Evolutionary conservation across 2,329 filamentous ascomycete genomes (phyloP), one percentile per base, ranked within the genome.

Genomic region (Penicillium sp.): DNA sequence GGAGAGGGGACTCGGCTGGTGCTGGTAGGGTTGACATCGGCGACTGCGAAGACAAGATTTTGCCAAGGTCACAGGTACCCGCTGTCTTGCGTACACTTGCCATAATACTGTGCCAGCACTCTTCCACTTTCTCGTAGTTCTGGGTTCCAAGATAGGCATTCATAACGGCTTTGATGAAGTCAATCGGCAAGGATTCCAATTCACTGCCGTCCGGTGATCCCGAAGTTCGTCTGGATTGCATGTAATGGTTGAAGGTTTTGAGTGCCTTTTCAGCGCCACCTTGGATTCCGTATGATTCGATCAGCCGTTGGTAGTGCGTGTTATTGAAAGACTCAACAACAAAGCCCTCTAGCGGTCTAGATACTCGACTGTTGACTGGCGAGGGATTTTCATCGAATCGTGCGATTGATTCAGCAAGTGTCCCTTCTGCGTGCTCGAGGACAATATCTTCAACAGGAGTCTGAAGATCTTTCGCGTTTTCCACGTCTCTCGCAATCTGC

Each of bases 121-220:
- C 73, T 60, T 84, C 81, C 21, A 93, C 85, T 50, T 84, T 80
- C 5, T 82, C 76, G 62, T 85, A 82, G 23, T 86, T 79, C 39
- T 79, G 74, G 19, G 86, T 82, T 50, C 80, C 76, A 43, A 85
- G 76, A 67, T 89, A 82, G 0, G 85, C 81, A 23, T 81, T 76
- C 88, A 96, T 92, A 57, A 93, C 73, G 9, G 87, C 81, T 49
- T 81, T 79, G 23, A 90, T 74, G 53, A 92, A 74, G 16, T 76
- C 71, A 3, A 85, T 73, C 0, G 87, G 83, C 16, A 83, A 74
- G 1, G 72, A 60, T 10, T 75, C 68, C 19, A 60, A 49, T 10
- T 56, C 52, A 46, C 68, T 16, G 10, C 21, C 55, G 19, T 55
- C 60, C 10, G 49, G 15, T 41, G 60, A 16, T n/a, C 29, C 29